A percentile compares a stretch with the other conserved stretches of the same genome.
Evolutionary conservation across 768 basidiomycete species (phyloP).

Genomic region (Sarcodon aspratus): DNA sequence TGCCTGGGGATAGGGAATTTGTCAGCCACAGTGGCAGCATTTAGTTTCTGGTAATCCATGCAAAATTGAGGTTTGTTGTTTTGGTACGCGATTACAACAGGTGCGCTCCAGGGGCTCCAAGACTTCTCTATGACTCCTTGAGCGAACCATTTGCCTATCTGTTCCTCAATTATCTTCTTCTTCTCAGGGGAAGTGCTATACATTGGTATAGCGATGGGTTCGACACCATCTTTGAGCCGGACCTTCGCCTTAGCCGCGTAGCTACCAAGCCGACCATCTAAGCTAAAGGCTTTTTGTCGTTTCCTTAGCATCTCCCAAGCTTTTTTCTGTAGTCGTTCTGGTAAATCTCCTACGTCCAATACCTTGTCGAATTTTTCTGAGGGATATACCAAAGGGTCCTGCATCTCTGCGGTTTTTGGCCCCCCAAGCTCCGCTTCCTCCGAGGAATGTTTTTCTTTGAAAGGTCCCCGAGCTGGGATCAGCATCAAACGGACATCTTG

Average conservation of each 20-base stretch:
- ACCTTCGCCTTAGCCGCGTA: too few species aligned
- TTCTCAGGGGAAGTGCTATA: slow-evolving; percentile 13
- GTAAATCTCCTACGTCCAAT: slow-evolving; percentile 1
- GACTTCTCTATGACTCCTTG: slow-evolving; percentile 28
- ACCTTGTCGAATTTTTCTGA: background rate
- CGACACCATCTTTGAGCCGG: slow-evolving; percentile 11
- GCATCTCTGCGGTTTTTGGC: slow-evolving; percentile 1
- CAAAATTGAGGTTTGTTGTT: too few species aligned
- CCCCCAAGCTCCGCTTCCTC: slow-evolving; percentile 2
- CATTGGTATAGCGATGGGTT: slow-evolving; percentile 12
- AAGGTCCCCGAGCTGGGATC: too few species aligned
- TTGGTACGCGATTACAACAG: slow-evolving; percentile 22
- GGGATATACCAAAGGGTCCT: background rate
- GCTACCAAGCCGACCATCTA: slow-evolving; percentile 16
- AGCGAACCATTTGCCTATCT: slow-evolving; percentile 19
- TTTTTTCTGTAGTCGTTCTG: too few species aligned
- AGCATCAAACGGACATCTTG: too few species aligned
- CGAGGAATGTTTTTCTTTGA: too few species aligned
- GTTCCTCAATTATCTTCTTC: too few species aligned
- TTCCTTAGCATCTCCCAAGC: too few species aligned
- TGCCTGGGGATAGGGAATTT: too few species aligned
- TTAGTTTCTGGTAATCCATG: too few species aligned
- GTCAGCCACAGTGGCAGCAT: too few species aligned
- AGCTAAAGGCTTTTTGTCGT: slow-evolving; percentile 9
- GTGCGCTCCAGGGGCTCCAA: slow-evolving; percentile 24